Evolutionary conservation across 768 basidiomycete genomes (phyloP).

Genomic region (Thelephora ganbajun): DNA sequence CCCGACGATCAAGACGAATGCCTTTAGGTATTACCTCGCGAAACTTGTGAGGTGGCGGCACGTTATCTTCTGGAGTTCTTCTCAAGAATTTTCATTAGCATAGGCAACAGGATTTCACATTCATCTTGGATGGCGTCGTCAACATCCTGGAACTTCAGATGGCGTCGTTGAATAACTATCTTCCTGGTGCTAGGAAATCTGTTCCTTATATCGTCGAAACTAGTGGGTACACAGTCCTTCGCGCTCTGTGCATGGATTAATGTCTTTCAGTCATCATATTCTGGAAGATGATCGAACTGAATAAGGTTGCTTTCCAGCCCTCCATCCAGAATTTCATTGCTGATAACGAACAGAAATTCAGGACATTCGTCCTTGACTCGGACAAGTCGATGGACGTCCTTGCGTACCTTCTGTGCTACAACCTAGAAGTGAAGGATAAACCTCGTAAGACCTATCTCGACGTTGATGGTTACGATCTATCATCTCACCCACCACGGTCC

Average conservation of each 20-base stretch:
- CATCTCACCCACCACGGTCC: not conserved
- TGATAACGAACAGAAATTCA: conserved; percentile 67
- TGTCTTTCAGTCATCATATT: conserved; percentile 50
- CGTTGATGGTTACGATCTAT: conserved; percentile 1
- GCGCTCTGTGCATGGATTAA: not conserved
- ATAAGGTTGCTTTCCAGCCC: conserved; percentile 45
- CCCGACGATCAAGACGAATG: conserved; percentile 62
- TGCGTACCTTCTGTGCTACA: conserved; percentile 67
- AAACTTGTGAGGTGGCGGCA: conserved; percentile 49
- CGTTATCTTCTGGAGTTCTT: not conserved
- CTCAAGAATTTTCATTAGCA: conserved; percentile 35
- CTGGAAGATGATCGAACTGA: conserved; percentile 88
- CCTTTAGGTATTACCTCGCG: conserved; percentile 84
- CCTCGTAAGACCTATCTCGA: conserved; percentile 42
- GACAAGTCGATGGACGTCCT: conserved; percentile 68
- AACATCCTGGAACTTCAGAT: conserved; percentile 65
- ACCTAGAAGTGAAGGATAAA: conserved; percentile 86
- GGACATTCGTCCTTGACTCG: conserved; percentile 65
- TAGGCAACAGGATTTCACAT: conserved; percentile 78
- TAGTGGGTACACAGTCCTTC: conserved; percentile 32
- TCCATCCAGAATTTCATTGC: conserved; percentile 1
- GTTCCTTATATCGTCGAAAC: conserved; percentile 74
- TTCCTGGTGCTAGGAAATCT: conserved; percentile 79
- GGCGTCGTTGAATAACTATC: conserved; percentile 52
- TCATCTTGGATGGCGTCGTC: conserved; percentile 62